These are phyloP conservation scores for Colletotrichum eremochloae DNA, from an alignment of 2,329 filamentous ascomycete genomes.

Conservation along the genomic window DNA sequence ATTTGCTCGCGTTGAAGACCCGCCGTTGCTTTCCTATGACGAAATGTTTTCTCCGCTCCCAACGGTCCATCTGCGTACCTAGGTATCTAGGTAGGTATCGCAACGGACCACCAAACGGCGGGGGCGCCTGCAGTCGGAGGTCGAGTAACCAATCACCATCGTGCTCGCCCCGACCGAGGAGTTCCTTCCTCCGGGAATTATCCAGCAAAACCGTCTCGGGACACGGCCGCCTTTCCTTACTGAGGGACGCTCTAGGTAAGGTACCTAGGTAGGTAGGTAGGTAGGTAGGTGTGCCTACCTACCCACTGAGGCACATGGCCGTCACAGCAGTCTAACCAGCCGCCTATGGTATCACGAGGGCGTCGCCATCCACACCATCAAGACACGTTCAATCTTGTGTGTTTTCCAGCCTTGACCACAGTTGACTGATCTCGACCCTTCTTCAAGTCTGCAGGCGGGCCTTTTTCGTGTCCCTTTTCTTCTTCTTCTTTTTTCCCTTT, in stretches of 20 bases:
- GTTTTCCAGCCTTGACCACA: not conserved
- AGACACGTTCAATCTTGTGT: not conserved
- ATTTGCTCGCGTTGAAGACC: not conserved
- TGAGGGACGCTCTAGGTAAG: not conserved
- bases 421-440: not conserved
- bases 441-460: not conserved
- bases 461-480: not conserved
- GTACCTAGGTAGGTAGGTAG: no score
- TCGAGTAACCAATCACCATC: conserved; percentile 26
- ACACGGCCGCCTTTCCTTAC: not conserved
- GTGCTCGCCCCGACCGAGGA: conserved; percentile 24
- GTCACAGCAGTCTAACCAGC: not conserved
- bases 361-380: conserved; percentile 18
- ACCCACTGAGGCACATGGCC: no score
- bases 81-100: not conserved
- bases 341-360: conserved; percentile 24
- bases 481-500: not conserved
- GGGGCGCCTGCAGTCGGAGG: not conserved
- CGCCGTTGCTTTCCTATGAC: conserved; percentile 22
- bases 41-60: conserved; percentile 5
- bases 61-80: conserved; percentile 3
- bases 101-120: conserved; percentile 15
- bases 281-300: no score
- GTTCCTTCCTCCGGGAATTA: conserved; percentile 25
- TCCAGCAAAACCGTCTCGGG: conserved; percentile 4